Evolutionary conservation across 2,329 filamentous ascomycete genomes (phyloP), one percentile per base, ranked within the genome.

Genomic region (Sphaerulina vaccinii): DNA sequence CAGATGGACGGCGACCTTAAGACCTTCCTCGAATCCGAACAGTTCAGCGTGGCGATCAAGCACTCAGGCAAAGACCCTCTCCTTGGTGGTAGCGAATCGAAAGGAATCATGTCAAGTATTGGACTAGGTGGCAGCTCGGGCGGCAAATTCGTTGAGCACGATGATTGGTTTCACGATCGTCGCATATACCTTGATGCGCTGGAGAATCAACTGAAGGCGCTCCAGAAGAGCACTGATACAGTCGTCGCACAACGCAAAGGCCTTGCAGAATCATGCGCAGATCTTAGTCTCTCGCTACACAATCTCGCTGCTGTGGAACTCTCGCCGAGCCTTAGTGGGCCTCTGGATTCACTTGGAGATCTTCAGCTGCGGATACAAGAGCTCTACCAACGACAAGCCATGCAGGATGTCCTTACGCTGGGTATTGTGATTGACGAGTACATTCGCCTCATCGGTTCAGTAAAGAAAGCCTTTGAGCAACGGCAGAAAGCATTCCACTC

Each of bases 81-180:
- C 47, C 79, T 95, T 3, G 84, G 83, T 36, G 49, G 46, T n/a
- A 56, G 33, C 37, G 93, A 97, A 73, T 95, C 85, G 74, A 97
- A 97, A 73, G 91, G 93, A 48, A 86, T 97, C 76, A 83, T 97
- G 63, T 59, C 56, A 23, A 89, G 90, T 64, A 88, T 61, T 23
- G 89, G 90, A 18, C 80, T 93, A 56, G 88, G 80, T 57, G 87
- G 80, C 57, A 88, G 91, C 23, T 85, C 80, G 63, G 73, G 73
- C 27, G 79, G 79, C 54, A 99, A 99, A 71, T 99, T 99, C 73
- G 84, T 99, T 33, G 93, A 99, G 72, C 93, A 97, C 68, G 93
- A 99, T 69, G 93, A 99, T 73, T 99, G 92, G 93, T 99, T 99
- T 74, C 92, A 99, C 64, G 93, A 99, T 62, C 90, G 93, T 56